A percentile compares a stretch with the other conserved stretches of the same genome.
Conservation (phyloP, 768 basidiomycete species). For the Collybia sp. region DNA sequence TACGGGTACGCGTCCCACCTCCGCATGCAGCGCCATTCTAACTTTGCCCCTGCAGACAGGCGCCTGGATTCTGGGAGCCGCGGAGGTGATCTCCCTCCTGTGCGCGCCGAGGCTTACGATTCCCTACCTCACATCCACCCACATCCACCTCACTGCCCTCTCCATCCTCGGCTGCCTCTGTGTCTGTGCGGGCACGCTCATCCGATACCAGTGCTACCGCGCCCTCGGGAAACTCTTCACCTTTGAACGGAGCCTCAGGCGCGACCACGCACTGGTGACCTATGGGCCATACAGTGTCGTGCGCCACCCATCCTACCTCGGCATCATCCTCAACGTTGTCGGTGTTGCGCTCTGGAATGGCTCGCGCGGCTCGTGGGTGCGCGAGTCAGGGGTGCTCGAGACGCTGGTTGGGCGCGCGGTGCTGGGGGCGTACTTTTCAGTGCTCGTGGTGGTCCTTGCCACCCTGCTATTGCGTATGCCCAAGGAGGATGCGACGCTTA, state of each 20-base stretch:
- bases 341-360: constrained; percentile 11
- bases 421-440: background rate
- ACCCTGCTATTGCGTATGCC: constrained; percentile 9
- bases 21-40: too few relatives aligned
- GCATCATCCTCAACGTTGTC: background rate
- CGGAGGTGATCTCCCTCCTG: too few relatives aligned
- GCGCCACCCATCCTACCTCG: background rate
- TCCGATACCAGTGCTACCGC: background rate
- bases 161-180: too few relatives aligned
- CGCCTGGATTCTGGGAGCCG: too few relatives aligned
- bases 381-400: constrained; percentile 10
- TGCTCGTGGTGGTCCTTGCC: background rate
- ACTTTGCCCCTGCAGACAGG: too few relatives aligned
- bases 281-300: background rate
- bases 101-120: too few relatives aligned
- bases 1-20: too few relatives aligned
- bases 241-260: background rate
- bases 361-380: constrained; percentile 6
- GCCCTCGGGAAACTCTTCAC: background rate
- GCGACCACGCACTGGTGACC: background rate
- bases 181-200: constrained; percentile 7
- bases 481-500: constrained; percentile 24
- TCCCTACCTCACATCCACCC: too few relatives aligned
- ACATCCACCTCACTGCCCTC: too few relatives aligned
- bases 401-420: constrained; percentile 5